Evolutionary conservation across 2,329 filamentous ascomycete genomes (phyloP).

Genomic region (Colletotrichum shisoi): DNA sequence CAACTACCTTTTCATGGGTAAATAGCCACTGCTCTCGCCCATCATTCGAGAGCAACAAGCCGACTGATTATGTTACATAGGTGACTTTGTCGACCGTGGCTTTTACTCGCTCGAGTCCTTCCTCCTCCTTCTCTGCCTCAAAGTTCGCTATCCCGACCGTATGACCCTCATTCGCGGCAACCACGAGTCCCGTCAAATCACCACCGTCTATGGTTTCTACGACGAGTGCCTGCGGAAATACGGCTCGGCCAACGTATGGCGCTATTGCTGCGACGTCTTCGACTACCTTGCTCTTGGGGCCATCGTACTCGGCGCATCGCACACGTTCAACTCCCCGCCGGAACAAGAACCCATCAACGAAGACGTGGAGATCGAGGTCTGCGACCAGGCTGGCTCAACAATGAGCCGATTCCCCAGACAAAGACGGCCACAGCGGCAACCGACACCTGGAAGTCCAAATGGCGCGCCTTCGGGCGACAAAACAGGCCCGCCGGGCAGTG

Average conservation of each 20-base stretch:
- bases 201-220: slow-evolving; percentile 97
- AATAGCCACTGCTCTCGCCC: slow-evolving; percentile 30
- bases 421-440: slow-evolving; percentile 40
- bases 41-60: not conserved
- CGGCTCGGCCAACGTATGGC: slow-evolving; percentile 95
- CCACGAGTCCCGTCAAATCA: slow-evolving; percentile 96
- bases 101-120: slow-evolving; percentile 99
- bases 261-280: slow-evolving; percentile 97
- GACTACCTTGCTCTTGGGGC: slow-evolving; percentile 94
- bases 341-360: slow-evolving; percentile 64
- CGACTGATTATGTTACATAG: slow-evolving; percentile 51
- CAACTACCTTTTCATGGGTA: slow-evolving; percentile 97
- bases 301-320: slow-evolving; percentile 85
- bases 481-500: slow-evolving; percentile 79
- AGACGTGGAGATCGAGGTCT: slow-evolving; percentile 90
- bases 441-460: slow-evolving; percentile 47
- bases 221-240: slow-evolving; percentile 97
- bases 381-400: slow-evolving; percentile 82
- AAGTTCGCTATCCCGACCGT: slow-evolving; percentile 95
- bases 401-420: slow-evolving; percentile 73
- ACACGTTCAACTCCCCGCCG: slow-evolving; percentile 61
- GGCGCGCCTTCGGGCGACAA: slow-evolving; percentile 49
- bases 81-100: slow-evolving; percentile 96
- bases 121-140: slow-evolving; percentile 91
- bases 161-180: slow-evolving; percentile 96